These are phyloP conservation scores for Pestalotiopsis fici DNA, from an alignment of 2,329 filamentous ascomycete species.

Conservation along the genomic window DNA sequence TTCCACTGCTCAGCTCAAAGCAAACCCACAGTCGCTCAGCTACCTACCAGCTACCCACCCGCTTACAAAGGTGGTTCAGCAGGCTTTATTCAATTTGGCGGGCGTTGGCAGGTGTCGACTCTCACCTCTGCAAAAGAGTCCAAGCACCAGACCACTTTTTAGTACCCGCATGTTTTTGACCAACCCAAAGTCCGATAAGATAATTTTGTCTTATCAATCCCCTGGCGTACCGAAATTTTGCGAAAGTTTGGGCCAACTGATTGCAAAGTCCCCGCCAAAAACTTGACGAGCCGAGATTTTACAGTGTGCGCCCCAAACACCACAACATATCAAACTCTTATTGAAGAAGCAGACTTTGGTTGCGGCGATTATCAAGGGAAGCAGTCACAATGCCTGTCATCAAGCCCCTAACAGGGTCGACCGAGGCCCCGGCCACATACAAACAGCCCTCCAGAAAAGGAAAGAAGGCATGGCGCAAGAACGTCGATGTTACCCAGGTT, in stretches of 20 bases:
- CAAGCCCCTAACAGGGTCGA: conserved; percentile 46
- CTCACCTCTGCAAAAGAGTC: not conserved
- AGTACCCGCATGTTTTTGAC: not conserved
- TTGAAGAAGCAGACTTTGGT: not conserved
- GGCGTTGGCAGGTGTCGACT: not conserved
- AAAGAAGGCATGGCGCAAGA: conserved; percentile 98
- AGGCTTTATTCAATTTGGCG: too few species aligned
- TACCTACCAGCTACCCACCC: too few species aligned
- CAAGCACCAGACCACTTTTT: not conserved
- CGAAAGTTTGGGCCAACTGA: not conserved
- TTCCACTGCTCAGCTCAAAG: not conserved
- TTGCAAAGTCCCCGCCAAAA: conserved; percentile 9
- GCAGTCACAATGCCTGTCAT: conserved; percentile 52
- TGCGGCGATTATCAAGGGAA: not conserved
- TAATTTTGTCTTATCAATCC: conserved; percentile 1
- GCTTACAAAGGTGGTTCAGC: not conserved
- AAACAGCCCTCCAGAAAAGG: conserved; percentile 93
- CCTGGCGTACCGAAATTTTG: conserved; percentile 10
- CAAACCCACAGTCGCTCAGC: too few species aligned
- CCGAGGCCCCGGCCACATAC: conserved; percentile 73
- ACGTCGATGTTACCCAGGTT: conserved; percentile 89
- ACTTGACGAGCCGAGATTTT: not conserved
- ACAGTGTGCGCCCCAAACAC: too few species aligned
- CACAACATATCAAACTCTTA: not conserved
- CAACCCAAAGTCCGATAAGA: conserved; percentile 6